Evolutionary conservation across 768 basidiomycete genomes (phyloP).

Genomic region (Cystobasidium onofrii): DNA sequence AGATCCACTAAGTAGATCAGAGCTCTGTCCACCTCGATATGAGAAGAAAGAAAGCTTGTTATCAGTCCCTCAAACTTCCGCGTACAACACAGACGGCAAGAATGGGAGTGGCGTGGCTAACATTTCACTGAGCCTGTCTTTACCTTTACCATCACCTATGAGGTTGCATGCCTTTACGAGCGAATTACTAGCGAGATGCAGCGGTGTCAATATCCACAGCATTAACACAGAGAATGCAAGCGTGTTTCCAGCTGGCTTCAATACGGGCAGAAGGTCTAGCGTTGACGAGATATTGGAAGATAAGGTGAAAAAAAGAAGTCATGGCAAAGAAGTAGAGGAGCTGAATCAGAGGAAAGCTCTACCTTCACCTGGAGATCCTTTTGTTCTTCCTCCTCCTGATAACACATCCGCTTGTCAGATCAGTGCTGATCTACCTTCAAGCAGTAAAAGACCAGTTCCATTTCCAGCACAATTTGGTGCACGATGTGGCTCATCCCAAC

Average conservation of each 20-base stretch:
- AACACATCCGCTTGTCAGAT: too few relatives aligned
- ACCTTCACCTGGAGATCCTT: background rate
- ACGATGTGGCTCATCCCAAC: too few relatives aligned
- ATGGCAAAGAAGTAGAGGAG: background rate
- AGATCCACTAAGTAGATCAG: background rate
- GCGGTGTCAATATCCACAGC: background rate
- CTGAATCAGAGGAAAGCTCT: background rate
- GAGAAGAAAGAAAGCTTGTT: background rate
- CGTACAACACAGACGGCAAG: background rate
- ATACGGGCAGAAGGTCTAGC: background rate
- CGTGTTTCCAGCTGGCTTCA: background rate
- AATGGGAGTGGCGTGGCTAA: background rate
- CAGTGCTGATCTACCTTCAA: too few relatives aligned
- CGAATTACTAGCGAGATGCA: background rate
- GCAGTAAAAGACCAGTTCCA: too few relatives aligned
- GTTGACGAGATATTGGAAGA: background rate
- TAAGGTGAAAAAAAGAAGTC: background rate
- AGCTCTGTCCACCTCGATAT: background rate
- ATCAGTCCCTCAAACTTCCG: background rate
- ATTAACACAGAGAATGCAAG: background rate
- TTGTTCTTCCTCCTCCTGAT: background rate
- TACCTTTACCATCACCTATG: background rate
- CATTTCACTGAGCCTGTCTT: background rate
- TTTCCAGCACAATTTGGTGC: too few relatives aligned
- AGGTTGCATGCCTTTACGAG: background rate